A percentile compares a stretch with the other conserved stretches of the same genome.
Conservation (phyloP, 1,284 basidiomycete genomes). For the Earliella scabrosa region DNA sequence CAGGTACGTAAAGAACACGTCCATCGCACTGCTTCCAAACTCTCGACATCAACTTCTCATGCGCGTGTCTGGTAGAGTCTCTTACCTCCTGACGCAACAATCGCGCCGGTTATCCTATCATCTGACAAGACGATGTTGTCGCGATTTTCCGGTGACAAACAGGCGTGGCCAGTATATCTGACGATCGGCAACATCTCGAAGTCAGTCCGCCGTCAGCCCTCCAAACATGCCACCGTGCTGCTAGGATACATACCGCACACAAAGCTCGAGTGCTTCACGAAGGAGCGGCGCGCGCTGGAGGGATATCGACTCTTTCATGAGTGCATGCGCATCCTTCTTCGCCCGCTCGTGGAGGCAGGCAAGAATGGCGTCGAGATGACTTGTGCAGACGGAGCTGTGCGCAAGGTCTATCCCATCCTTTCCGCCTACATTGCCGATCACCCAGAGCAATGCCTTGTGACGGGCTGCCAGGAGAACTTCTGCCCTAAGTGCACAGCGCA, state of each 20-base stretch:
- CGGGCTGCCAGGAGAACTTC: slow-evolving; percentile 26
- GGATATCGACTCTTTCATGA: slow-evolving; percentile 26
- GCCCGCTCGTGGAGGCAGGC: slow-evolving; percentile 39
- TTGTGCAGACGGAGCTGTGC: slow-evolving; percentile 40
- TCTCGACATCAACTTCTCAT: background rate
- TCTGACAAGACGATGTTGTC: slow-evolving; percentile 44
- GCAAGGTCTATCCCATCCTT: slow-evolving; percentile 39
- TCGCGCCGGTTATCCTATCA: slow-evolving; percentile 28
- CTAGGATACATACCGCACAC: slow-evolving; percentile 45
- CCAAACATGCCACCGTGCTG: slow-evolving; percentile 34
- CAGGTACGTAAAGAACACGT: too few species aligned
- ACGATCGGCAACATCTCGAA: slow-evolving; percentile 43
- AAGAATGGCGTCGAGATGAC: slow-evolving; percentile 37
- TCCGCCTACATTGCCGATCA: slow-evolving; percentile 48
- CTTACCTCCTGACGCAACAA: slow-evolving; percentile 4
- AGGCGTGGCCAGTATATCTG: slow-evolving; percentile 42
- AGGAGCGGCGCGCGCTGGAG: slow-evolving; percentile 11
- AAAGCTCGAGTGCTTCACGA: slow-evolving; percentile 41
- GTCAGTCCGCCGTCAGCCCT: slow-evolving; percentile 33
- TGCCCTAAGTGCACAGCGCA: slow-evolving; percentile 26
- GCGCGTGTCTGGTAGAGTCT: background rate
- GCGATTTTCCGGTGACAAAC: slow-evolving; percentile 38
- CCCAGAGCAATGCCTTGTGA: slow-evolving; percentile 42
- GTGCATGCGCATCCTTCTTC: slow-evolving; percentile 30
- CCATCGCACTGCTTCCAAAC: background rate